Conservation (phyloP, 768 basidiomycete species). For the Porpolomopsis calyptriformis region DNA sequence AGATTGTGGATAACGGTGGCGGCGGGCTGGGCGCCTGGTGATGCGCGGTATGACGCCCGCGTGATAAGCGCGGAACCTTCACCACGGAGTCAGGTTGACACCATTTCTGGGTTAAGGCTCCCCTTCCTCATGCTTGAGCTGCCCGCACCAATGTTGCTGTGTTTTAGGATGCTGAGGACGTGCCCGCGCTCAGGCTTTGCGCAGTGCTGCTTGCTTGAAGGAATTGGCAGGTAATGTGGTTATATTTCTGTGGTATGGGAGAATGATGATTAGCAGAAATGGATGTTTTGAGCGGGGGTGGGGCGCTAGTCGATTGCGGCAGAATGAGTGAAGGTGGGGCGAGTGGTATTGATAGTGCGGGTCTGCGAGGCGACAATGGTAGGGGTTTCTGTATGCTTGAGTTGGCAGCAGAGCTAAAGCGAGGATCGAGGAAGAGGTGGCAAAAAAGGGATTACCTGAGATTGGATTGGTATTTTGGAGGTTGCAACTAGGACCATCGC, state of each 20-base stretch:
- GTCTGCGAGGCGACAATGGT: slow-evolving; percentile 45
- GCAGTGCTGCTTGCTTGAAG: slow-evolving; percentile 65
- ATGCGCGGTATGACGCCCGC: slow-evolving; percentile 1
- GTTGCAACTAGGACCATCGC: slow-evolving; percentile 6
- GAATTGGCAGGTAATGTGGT: slow-evolving; percentile 53
- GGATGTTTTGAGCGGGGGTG: slow-evolving; percentile 10
- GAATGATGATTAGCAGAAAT: slow-evolving; percentile 8
- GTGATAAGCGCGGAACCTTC: slow-evolving; percentile 4
- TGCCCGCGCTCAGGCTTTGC: slow-evolving; percentile 58
- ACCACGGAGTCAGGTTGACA: background rate
- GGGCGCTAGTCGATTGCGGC: too few relatives aligned
- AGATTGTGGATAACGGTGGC: slow-evolving; percentile 9
- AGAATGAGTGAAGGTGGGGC: slow-evolving; percentile 22
- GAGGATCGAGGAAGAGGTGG: slow-evolving; percentile 11
- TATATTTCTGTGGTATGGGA: slow-evolving; percentile 12
- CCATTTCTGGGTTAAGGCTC: slow-evolving; percentile 10
- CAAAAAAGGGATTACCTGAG: slow-evolving; percentile 13
- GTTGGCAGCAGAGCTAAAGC: too few relatives aligned
- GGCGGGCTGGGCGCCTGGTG: slow-evolving; percentile 1
- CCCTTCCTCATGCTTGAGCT: slow-evolving; percentile 21
- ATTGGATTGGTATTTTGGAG: slow-evolving; percentile 3
- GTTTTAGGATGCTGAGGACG: slow-evolving; percentile 61
- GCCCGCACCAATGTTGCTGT: slow-evolving; percentile 27
- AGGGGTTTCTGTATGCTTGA: slow-evolving; percentile 22
- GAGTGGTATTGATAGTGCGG: slow-evolving; percentile 19